phyloP scores from a whole-genome alignment of 345 rosid genomes.

The Diplotaxis tenuifolia region DNA sequence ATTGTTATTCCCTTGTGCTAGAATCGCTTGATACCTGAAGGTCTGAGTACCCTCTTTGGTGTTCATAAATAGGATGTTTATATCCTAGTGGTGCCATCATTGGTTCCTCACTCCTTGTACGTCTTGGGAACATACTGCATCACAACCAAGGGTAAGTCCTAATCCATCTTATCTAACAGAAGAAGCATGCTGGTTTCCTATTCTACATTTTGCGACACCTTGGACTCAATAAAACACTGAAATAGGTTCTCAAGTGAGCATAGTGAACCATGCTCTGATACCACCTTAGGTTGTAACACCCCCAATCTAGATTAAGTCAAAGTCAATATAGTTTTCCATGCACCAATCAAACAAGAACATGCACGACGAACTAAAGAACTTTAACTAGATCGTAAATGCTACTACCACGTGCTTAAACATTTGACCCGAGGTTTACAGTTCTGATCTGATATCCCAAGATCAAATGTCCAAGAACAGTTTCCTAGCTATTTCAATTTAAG shows the following conservation, averaged over 20 bases:
- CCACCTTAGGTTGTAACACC: neutral
- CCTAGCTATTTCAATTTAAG: neutral
- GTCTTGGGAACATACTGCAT: neutral
- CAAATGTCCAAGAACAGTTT: too few species aligned
- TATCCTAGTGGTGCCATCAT: neutral
- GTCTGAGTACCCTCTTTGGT: too few species aligned
- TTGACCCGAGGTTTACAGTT: neutral
- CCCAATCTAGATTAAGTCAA: neutral
- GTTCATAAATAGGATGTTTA: neutral
- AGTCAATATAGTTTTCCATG: too few species aligned
- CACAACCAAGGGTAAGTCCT: neutral
- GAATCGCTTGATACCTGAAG: too few species aligned
- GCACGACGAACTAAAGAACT: neutral
- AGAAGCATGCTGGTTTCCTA: neutral
- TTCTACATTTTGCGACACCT: neutral
- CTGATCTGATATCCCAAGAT: neutral
- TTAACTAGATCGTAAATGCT: neutral
- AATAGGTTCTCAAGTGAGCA: neutral
- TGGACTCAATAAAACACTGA: neutral
- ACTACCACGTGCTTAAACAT: neutral
- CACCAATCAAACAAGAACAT: neutral
- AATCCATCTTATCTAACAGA: too few species aligned
- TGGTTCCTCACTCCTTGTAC: neutral
- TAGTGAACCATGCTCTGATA: too few species aligned
- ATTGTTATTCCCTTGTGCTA: too few species aligned